A percentile compares a stretch with the other conserved stretches of the same genome.
phyloP scores from a whole-genome alignment of 1,284 basidiomycete genomes.

The Ganoderma leucocontextum region DNA sequence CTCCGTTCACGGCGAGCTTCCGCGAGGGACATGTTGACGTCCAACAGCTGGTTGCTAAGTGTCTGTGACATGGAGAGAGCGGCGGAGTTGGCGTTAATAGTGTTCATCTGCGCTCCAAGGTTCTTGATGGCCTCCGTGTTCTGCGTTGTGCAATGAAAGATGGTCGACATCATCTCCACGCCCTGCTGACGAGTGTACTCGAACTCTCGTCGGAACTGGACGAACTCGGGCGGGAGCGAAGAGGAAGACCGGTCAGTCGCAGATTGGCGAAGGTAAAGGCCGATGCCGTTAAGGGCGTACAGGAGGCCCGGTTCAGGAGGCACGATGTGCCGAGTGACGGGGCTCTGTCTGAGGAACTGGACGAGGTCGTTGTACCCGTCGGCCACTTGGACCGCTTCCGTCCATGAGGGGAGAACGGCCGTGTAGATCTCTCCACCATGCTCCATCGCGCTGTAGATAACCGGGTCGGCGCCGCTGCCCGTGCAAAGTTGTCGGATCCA shows the following conservation, averaged over 20 bases:
- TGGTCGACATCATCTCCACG: neutral
- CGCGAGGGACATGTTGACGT: neutral
- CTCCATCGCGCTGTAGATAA: neutral
- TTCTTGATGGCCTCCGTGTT: neutral
- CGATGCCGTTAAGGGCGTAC: neutral
- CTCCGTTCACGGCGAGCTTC: neutral
- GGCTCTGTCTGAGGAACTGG: neutral
- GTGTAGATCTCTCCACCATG: neutral
- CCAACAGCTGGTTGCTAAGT: neutral
- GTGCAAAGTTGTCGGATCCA: neutral
- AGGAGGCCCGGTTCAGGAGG: neutral
- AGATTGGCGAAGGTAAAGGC: too few relatives aligned
- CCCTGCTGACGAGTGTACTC: neutral
- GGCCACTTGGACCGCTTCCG: neutral
- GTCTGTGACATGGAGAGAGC: neutral
- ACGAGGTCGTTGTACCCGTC: neutral
- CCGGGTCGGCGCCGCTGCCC: neutral
- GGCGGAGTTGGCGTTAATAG: neutral
- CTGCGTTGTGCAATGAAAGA: neutral
- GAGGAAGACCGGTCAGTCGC: too few relatives aligned
- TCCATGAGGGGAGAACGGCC: neutral
- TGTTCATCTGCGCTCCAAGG: neutral
- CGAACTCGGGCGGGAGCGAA: neutral
- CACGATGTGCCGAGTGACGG: neutral
- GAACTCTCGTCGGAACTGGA: neutral